These are phyloP conservation scores for Rhizopogon roseolus DNA, from an alignment of 768 basidiomycete species.

Conservation along the genomic window DNA sequence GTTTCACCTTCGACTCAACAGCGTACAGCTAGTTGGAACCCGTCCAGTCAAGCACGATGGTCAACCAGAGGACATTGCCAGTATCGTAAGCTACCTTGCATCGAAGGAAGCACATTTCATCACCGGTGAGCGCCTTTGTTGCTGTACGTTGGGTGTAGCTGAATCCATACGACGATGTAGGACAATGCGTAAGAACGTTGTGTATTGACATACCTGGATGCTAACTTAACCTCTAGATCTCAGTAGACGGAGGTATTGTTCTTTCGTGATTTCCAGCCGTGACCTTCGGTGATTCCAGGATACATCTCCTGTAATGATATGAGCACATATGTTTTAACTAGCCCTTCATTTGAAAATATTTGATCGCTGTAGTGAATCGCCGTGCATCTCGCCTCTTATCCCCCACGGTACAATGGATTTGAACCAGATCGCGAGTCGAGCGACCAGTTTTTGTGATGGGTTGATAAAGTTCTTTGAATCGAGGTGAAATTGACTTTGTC, in stretches of 20 bases:
- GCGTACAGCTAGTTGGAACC: background rate
- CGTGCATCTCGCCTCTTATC: too few relatives aligned
- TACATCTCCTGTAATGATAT: background rate
- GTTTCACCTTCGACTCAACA: background rate
- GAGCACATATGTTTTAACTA: background rate
- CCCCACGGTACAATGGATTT: too few relatives aligned
- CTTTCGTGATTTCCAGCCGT: background rate
- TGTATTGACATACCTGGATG: background rate
- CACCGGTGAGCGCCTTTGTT: conserved; percentile 13
- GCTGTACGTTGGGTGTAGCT: background rate
- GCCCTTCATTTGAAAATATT: background rate
- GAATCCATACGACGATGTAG: background rate
- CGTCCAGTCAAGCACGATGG: background rate
- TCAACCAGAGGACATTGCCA: conserved; percentile 17
- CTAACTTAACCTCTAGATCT: background rate
- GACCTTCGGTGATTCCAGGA: background rate
- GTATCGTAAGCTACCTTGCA: conserved; percentile 19
- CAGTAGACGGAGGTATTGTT: conserved; percentile 2
- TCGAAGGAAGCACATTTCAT: conserved; percentile 23
- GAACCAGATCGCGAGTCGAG: too few relatives aligned
- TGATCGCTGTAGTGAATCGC: background rate
- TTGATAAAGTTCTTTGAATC: too few relatives aligned
- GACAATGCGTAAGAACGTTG: background rate
- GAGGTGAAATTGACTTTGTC: too few relatives aligned
- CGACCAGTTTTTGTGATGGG: too few relatives aligned